Conservation (phyloP, 2,329 filamentous ascomycete species). For the Aureobasidium sp. region DNA sequence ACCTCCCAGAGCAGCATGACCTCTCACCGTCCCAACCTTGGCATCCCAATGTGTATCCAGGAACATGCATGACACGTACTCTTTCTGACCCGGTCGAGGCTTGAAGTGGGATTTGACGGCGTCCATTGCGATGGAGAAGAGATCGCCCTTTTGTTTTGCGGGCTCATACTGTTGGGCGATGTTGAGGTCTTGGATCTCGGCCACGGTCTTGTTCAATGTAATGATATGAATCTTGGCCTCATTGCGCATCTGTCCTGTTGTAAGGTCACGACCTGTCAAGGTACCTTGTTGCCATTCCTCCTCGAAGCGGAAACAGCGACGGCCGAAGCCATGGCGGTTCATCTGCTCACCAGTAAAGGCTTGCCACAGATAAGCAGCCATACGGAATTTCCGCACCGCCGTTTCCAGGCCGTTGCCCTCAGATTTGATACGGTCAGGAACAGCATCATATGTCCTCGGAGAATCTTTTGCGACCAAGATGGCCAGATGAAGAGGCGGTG, state of each 20-base stretch:
- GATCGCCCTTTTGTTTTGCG: conserved; percentile 61
- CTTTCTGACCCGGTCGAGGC: conserved; percentile 67
- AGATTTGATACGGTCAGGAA: conserved; percentile 64
- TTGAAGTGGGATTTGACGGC: conserved; percentile 74
- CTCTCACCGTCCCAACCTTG: conserved; percentile 60
- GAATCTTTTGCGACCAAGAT: conserved; percentile 87
- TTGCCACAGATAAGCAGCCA: conserved; percentile 95
- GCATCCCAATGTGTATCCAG: conserved; percentile 87
- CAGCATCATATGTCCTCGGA: conserved; percentile 73
- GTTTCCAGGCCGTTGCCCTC: conserved; percentile 77
- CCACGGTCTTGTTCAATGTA: conserved; percentile 72
- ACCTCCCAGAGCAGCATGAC: conserved; percentile 79
- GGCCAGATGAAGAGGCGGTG: conserved; percentile 81
- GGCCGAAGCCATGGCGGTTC: conserved; percentile 78
- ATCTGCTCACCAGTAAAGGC: conserved; percentile 96
- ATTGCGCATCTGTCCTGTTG: conserved; percentile 69
- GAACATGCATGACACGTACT: conserved; percentile 80
- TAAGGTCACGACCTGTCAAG: conserved; percentile 66
- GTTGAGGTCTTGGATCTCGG: conserved; percentile 72
- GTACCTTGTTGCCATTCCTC: conserved; percentile 90
- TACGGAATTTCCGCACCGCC: conserved; percentile 83
- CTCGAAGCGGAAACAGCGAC: conserved; percentile 82
- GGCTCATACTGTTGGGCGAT: conserved; percentile 68
- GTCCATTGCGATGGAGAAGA: conserved; percentile 70
- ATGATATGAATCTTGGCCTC: conserved; percentile 88